phyloP scores from a whole-genome alignment of 495 filamentous ascomycete species.

The Aspergillus panamensis region DNA sequence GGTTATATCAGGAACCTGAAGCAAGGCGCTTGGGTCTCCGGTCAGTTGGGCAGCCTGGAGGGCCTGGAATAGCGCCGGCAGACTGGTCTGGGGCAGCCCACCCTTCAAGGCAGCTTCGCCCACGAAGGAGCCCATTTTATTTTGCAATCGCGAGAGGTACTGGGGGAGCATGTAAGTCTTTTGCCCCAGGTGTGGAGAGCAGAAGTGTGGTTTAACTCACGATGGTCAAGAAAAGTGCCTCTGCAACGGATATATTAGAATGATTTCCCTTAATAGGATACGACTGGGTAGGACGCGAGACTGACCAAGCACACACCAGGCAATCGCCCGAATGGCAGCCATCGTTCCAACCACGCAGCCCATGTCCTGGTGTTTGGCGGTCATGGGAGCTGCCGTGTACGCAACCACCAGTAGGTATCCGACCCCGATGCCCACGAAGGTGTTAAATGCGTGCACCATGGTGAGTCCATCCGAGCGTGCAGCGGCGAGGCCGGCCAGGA shows the following conservation, averaged over 20 bases:
- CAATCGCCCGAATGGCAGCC: not conserved
- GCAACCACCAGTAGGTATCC: not conserved
- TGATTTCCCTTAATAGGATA: not conserved
- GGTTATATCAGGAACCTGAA: not conserved
- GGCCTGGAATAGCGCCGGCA: not conserved
- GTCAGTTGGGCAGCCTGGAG: not conserved
- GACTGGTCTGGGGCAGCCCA: not conserved
- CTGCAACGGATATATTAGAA: not conserved
- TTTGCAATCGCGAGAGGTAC: not conserved
- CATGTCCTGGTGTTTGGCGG: not conserved
- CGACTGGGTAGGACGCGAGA: not conserved
- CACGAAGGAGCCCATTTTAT: not conserved
- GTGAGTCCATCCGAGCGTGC: not conserved
- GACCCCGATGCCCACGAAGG: not conserved
- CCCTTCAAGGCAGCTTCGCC: not conserved
- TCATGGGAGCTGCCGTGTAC: constrained; percentile 1
- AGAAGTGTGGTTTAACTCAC: not conserved
- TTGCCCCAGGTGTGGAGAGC: not conserved
- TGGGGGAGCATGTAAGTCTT: not conserved
- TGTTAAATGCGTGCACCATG: not conserved
- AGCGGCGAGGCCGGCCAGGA: not conserved
- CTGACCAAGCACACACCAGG: not conserved
- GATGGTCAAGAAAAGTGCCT: not conserved
- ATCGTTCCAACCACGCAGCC: constrained; percentile 1
- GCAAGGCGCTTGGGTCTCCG: not conserved